Evolutionary conservation across 148 eudicot species (phyloP), one percentile per base, ranked within the genome.

Genomic region (Linanthus parryae): DNA sequence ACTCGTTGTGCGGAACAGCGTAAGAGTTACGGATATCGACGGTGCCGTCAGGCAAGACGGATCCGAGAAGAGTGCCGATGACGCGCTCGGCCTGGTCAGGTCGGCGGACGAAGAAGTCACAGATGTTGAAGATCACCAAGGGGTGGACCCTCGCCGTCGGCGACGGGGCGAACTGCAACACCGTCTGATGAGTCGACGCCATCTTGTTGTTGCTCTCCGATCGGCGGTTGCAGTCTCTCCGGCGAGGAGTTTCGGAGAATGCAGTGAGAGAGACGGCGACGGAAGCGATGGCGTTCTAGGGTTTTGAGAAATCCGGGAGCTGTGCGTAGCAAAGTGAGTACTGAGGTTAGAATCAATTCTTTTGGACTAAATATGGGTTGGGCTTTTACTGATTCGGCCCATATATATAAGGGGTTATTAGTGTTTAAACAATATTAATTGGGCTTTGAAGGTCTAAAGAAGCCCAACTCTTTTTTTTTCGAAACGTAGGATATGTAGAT

Each of bases 71-170:
- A 27, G 95, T 84, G 1, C 99, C 99, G 56, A 92, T 82, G 28
- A 87, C 91, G 42, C 99, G 77, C 6, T 92, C 96, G 17, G 99
- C 87, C 64, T 84, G 90, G 61, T 88, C 99, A 0, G 96, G 94
- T 23, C 99, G 73, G 25, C 99, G 70, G 7, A 92, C 94, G 34
- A 58, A 92, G 68, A 83, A 87, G 44, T 92, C 96, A 52, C 94
- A 81, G 48, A 92, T 72, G 68, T 84, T 92, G 74, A 81, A 92
- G 16, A 92, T 77, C 16, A 92, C 99, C 26, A 92, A 60, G 1
- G 99, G 99, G 39, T 92, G 96, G 35, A 88, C 87, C 55, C 71
- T 87, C 23, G 81, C 96, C 49, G 83, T 46, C 18, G 87, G 31
- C 13, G 77, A 68, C 0, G 82, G 62, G 5, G 62, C 44, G 64